Conservation (phyloP, 768 basidiomycete species). For the Rhodosporidiobolus odoratus region DNA sequence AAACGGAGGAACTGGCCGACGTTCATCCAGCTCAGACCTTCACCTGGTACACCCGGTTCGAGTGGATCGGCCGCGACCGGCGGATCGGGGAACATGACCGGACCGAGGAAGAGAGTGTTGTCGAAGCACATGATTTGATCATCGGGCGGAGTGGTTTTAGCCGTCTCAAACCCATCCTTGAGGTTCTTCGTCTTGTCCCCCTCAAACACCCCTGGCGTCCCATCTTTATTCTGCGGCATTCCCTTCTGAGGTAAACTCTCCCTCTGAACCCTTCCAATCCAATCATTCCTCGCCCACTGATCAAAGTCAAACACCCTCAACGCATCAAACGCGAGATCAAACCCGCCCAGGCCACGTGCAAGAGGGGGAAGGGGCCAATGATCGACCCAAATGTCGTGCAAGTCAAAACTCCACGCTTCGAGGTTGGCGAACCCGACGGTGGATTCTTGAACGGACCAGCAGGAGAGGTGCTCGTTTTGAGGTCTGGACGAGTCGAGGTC, state of each 20-base stretch:
- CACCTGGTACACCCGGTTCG: constrained; percentile 17
- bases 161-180: constrained; percentile 26
- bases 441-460: constrained; percentile 35
- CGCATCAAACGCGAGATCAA: constrained; percentile 33
- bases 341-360: constrained; percentile 16
- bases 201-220: background rate
- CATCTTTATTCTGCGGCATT: background rate
- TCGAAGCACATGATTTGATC: constrained; percentile 38
- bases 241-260: constrained; percentile 24
- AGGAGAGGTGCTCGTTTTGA: constrained; percentile 26
- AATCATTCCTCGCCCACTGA: background rate
- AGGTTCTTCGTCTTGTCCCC: constrained; percentile 14
- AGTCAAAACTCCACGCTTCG: constrained; percentile 18
- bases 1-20: constrained; percentile 32
- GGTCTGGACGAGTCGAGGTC: background rate
- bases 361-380: constrained; percentile 32
- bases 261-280: constrained; percentile 14
- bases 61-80: background rate
- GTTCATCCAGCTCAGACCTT: constrained; percentile 23
- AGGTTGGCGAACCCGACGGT: constrained; percentile 26
- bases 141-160: background rate
- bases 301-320: constrained; percentile 32
- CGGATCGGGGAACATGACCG: constrained; percentile 31
- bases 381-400: constrained; percentile 27
- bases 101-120: constrained; percentile 35